phyloP scores from a whole-genome alignment of 2,329 filamentous ascomycete species.

The Meredithiella fracta region DNA sequence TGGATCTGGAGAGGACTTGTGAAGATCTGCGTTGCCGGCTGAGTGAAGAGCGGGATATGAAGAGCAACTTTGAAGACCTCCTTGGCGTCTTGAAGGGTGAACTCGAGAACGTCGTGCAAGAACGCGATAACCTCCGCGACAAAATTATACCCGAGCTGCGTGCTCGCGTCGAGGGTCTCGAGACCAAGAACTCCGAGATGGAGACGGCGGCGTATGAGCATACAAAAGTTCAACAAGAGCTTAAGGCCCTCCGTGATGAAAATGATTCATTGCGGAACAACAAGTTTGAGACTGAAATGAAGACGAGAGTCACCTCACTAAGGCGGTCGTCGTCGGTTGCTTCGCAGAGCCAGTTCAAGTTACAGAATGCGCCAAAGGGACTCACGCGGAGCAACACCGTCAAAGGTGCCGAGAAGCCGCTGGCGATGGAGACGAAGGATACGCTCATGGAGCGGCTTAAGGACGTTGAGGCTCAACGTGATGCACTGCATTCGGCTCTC shows the following conservation, averaged over 20 bases:
- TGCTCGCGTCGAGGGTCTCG: constrained; percentile 60
- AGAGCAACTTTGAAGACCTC: constrained; percentile 87
- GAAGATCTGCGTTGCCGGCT: constrained; percentile 73
- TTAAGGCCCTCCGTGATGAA: constrained; percentile 51
- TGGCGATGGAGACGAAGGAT: constrained; percentile 42
- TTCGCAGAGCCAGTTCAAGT: constrained; percentile 19
- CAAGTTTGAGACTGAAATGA: constrained; percentile 17
- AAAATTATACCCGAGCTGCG: constrained; percentile 69
- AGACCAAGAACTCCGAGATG: constrained; percentile 54
- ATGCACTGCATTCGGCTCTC: constrained; percentile 76
- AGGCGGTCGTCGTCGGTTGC: constrained; percentile 20
- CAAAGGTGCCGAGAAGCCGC: constrained; percentile 24
- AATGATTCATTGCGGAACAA: constrained; percentile 42
- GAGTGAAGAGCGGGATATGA: constrained; percentile 68
- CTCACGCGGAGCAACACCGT: constrained; percentile 45
- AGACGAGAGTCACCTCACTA: constrained; percentile 14
- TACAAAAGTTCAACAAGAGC: constrained; percentile 73
- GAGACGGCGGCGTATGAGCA: constrained; percentile 64
- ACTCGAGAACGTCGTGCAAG: constrained; percentile 64
- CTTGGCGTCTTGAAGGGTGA: constrained; percentile 70
- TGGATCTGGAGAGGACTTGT: constrained; percentile 62
- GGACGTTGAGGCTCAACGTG: constrained; percentile 83
- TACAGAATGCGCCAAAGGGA: constrained; percentile 16
- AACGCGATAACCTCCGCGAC: constrained; percentile 81
- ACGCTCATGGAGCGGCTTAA: constrained; percentile 65